Percentiles rank a stretch among this genome's conserved stretches.
Evolutionary conservation across 352 stramenopile species (phyloP).

Genomic region (Blastocystis sp.): DNA sequence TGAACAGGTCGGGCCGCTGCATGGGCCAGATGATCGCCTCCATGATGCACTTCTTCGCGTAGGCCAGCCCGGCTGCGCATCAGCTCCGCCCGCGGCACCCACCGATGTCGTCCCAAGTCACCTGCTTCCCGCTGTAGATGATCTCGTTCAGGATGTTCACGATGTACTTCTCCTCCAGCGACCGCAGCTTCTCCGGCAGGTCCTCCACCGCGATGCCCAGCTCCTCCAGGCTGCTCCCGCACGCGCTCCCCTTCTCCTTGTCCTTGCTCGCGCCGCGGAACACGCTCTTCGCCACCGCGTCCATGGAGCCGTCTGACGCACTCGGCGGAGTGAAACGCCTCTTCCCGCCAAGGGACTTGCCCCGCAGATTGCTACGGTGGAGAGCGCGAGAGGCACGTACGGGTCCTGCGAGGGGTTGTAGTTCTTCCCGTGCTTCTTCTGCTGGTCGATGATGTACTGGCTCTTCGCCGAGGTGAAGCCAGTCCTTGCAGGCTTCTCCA

Average conservation of each 20-base stretch:
- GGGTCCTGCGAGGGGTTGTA: background rate
- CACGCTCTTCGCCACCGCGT: slow-evolving; percentile 25
- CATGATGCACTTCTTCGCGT: slow-evolving; percentile 93
- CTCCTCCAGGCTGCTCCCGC: slow-evolving; percentile 35
- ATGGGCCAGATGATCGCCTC: slow-evolving; percentile 98
- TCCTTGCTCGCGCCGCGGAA: slow-evolving; percentile 18
- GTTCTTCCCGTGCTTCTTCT: slow-evolving; percentile 37
- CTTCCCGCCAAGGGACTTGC: slow-evolving; percentile 40
- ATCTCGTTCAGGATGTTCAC: slow-evolving; percentile 84
- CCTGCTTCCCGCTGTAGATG: slow-evolving; percentile 83
- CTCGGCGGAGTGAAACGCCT: slow-evolving; percentile 21
- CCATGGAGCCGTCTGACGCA: background rate
- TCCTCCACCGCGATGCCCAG: slow-evolving; percentile 45
- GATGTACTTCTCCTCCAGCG: slow-evolving; percentile 33
- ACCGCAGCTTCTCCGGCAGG: slow-evolving; percentile 50
- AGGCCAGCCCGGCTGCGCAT: slow-evolving; percentile 82
- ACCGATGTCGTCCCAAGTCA: slow-evolving; percentile 95
- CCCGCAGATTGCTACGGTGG: background rate
- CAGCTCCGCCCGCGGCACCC: background rate
- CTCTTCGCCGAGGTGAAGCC: slow-evolving; percentile 40
- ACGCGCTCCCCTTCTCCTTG: background rate
- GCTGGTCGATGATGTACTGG: slow-evolving; percentile 58
- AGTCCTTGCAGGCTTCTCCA: background rate
- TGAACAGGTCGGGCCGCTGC: slow-evolving; percentile 93
- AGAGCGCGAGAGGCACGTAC: background rate